Conservation (phyloP, 305 asterid genomes). For the Plantago rigida region DNA sequence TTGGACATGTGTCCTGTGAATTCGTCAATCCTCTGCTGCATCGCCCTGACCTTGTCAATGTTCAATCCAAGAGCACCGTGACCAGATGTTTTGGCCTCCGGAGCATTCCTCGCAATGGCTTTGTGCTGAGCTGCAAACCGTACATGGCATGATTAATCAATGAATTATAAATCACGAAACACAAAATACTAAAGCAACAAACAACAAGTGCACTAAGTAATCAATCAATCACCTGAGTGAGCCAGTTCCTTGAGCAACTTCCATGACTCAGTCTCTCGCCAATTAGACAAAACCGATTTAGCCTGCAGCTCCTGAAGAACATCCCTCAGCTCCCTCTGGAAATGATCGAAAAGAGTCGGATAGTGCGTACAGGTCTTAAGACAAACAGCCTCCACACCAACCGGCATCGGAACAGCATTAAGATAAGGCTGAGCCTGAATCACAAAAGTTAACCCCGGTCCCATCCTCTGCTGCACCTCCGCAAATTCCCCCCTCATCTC, state of each 20-base stretch:
- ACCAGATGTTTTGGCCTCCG: slow-evolving; percentile 40
- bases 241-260: slow-evolving; percentile 77
- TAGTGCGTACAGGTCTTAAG: slow-evolving; percentile 87
- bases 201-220: neutral
- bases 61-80: slow-evolving; percentile 67
- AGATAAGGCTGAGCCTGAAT: slow-evolving; percentile 90
- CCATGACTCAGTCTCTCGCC: slow-evolving; percentile 89
- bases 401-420: slow-evolving; percentile 80
- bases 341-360: slow-evolving; percentile 89
- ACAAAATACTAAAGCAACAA: neutral
- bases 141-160: slow-evolving; percentile 8
- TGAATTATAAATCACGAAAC: neutral
- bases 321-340: slow-evolving; percentile 89
- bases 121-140: slow-evolving; percentile 72
- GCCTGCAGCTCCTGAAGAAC: slow-evolving; percentile 58
- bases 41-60: slow-evolving; percentile 53
- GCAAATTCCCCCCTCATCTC: slow-evolving; percentile 71
- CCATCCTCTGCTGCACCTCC: slow-evolving; percentile 63
- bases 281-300: slow-evolving; percentile 45
- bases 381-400: slow-evolving; percentile 71
- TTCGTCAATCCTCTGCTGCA: slow-evolving; percentile 62
- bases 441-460: slow-evolving; percentile 77
- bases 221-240: slow-evolving; percentile 47
- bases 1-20: slow-evolving; percentile 61
- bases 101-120: slow-evolving; percentile 73